A percentile compares a stretch with the other conserved stretches of the same genome.
Conservation (phyloP, 305 asterid species). For the Fraxinus latifolia region DNA sequence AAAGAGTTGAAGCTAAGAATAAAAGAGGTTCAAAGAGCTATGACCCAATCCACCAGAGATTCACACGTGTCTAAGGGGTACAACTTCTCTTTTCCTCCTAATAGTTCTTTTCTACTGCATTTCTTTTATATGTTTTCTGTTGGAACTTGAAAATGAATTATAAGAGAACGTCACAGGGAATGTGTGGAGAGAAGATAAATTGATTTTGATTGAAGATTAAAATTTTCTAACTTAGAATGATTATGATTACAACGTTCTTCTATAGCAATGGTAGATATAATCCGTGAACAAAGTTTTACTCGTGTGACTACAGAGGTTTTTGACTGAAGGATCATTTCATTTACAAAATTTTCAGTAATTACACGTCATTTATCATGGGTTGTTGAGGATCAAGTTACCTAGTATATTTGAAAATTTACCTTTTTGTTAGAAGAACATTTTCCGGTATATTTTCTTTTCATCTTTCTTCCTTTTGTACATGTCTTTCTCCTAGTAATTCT, state of each 20-base stretch:
- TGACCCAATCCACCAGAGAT: conserved; percentile 57
- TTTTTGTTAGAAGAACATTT: neutral
- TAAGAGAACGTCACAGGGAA: neutral
- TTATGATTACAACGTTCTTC: conserved; percentile 5
- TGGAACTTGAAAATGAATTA: conserved; percentile 7
- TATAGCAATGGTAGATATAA: conserved; percentile 9
- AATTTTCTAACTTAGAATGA: neutral
- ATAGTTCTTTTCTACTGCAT: neutral
- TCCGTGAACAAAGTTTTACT: neutral
- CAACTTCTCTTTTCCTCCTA: neutral
- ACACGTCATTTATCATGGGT: neutral
- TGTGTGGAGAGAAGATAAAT: conserved; percentile 19
- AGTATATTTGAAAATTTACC: neutral
- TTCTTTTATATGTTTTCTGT: conserved; percentile 2
- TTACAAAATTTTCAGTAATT: neutral
- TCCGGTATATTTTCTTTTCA: neutral
- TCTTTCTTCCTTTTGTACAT: neutral
- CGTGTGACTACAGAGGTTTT: neutral
- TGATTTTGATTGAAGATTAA: conserved; percentile 1
- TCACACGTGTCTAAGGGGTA: conserved; percentile 65
- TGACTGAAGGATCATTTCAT: neutral
- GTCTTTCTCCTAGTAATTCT: neutral
- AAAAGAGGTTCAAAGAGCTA: conserved; percentile 69
- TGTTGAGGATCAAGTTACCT: neutral
- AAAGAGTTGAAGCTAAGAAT: conserved; percentile 79